These are phyloP conservation scores for Hordeum vulgare DNA, from an alignment of 176 grass and related monocot species.

Conservation along the genomic window DNA sequence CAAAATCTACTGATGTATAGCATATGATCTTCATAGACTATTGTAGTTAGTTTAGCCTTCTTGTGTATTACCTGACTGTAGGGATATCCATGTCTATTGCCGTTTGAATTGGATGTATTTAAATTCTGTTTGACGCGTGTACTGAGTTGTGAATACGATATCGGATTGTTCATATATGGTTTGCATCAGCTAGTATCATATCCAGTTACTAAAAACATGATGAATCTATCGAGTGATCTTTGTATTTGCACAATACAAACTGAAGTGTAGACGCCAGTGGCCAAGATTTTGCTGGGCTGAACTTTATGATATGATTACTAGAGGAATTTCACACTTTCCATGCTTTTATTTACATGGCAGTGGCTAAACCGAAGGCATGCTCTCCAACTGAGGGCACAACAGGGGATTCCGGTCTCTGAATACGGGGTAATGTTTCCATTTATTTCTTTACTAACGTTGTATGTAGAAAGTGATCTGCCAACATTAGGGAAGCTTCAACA, in stretches of 20 bases:
- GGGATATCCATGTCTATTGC: background rate
- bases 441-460: background rate
- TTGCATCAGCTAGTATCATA: slow-evolving; percentile 12
- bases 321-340: no score
- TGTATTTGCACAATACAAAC: no score
- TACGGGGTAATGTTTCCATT: slow-evolving; percentile 59
- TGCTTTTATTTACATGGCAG: no score
- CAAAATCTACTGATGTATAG: no score
- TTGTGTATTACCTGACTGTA: background rate
- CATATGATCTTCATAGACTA: no score
- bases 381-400: slow-evolving; percentile 68
- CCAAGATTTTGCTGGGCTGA: no score
- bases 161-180: background rate
- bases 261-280: no score
- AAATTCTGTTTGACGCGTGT: background rate
- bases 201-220: no score
- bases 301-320: no score
- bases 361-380: slow-evolving; percentile 85
- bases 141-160: background rate
- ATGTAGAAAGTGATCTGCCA: no score
- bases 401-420: slow-evolving; percentile 96
- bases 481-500: background rate
- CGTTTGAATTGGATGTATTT: background rate
- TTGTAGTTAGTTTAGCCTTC: no score
- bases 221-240: no score